Evolutionary conservation across 1,284 basidiomycete species (phyloP), one percentile per base, ranked within the genome.

Genomic region (Cryptococcus wingfieldii): DNA sequence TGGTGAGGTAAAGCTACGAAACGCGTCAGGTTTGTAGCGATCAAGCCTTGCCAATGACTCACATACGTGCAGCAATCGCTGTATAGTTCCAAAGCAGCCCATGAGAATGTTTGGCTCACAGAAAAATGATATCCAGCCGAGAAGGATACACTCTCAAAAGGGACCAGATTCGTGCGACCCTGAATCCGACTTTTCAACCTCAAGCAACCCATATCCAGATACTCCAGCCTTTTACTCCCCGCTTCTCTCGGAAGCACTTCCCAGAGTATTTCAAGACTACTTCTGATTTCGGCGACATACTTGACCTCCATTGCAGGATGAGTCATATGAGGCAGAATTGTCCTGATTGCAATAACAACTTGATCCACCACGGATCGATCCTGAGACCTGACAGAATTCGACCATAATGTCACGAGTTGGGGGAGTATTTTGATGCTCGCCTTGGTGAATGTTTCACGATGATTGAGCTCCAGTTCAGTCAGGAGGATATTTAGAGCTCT

Each of bases 81-180:
- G 59, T 89, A 87, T n/a, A 96, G 77, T 70, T 94, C 86, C 4
- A 94, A 76, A 1, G 86, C 80, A 1, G 84, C 83, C 93, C 94
- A 98, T 0, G 84, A 81, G 38, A 90, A 70, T 0, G 89, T 88
- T 69, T 90, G 85, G 23, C 76, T 79, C 0, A 81, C 68, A 55
- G 84, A 83, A 65, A 97, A 90, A 60, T 83, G 82, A 77, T 81
- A 83, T 3, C 89, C 89, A 44, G 85, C 81, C 27, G 53, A 41
- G 10, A 72, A 23, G 4, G 51, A 52, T 0, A 55, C 46, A 14
- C 63, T 49, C 28, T 63, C 59, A 43, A 72, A 76, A 1, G 69
- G 61, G 12, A 44, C 48, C 14, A 51, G 63, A 39, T 68, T 56
- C 13, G 64, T 44, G 10, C 42, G 60, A 12, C 48, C 41, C 18